Base-by-base conservation (phyloP, 805 yeast genomes). In the Scheffersomyces stipitis region DNA sequence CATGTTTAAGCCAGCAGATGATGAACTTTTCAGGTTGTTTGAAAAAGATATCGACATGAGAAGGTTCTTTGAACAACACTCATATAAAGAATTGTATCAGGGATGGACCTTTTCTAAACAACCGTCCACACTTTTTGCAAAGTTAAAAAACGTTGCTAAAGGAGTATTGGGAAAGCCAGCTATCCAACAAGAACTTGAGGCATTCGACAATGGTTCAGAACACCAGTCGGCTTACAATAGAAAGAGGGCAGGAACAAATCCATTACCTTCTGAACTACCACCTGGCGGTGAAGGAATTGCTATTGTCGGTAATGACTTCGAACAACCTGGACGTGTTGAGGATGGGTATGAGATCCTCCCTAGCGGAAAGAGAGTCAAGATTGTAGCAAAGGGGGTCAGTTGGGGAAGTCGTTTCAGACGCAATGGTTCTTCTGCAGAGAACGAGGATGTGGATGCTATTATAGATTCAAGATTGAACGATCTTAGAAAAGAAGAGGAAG, bases 31-130 rank as follows among this genome's bases (percentile, higher is more conserved):
- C 66, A 88, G 85, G 48, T 68, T 78, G 13, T 71, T 86, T 37
- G 99, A 93, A 59, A 78, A 78, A 51, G 84, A 81, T 51, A 62
- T 76, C 13, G 76, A 71, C 9, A 66, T 90, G 51, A 73, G 93
- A 49, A 75, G 76, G 44, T 70, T 75, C 28, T 72, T 93, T 49
- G 98, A 93, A 58, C 59, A 75, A 18, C 82, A 75, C 28, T 83
- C 97, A 0, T 82, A 71, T 51, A 69, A 69, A 18, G 95, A 89
- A 45, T 70, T 93, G 58, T 66, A 73, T 34, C 93, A 86, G 55
- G 83, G 95, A 2, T 85, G 95, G 95, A 73, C 74, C 3, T 80
- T 83, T 78, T 67, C 69, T 3, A 65, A 62, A 36, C 83, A 80
- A 39, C 48, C 58, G 1, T 65, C 71, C 5, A 55, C 60, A 2